These are phyloP conservation scores for Penicillium sp. DNA, from an alignment of 2,329 filamentous ascomycete species.

Conservation along the genomic window DNA sequence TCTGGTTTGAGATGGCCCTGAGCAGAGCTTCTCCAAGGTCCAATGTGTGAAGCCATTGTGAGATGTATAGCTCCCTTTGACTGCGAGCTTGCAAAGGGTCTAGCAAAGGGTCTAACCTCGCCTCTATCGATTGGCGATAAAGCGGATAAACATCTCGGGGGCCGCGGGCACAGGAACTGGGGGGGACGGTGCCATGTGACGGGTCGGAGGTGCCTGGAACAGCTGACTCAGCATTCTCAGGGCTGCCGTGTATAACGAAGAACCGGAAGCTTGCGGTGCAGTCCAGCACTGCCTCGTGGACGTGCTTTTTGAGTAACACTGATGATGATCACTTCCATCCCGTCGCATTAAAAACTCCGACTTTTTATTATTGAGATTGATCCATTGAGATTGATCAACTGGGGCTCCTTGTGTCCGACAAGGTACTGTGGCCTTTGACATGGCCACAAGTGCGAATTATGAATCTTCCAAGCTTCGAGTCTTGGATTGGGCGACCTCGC, in stretches of 20 bases:
- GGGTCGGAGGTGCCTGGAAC: conserved; percentile 1
- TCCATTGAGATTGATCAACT: no score
- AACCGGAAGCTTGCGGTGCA: not conserved
- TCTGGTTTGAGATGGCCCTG: conserved; percentile 32
- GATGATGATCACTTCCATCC: no score
- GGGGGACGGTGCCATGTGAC: no score
- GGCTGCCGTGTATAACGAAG: conserved; percentile 15
- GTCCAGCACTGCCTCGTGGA: not conserved
- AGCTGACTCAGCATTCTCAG: conserved; percentile 21
- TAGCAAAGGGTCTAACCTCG: not conserved
- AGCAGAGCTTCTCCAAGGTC: conserved; percentile 30
- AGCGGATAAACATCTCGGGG: conserved; percentile 1
- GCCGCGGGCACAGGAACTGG: not conserved
- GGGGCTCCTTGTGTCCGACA: no score
- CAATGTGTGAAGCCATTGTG: conserved; percentile 27
- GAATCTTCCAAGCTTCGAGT: no score
- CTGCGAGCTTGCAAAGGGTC: conserved; percentile 1
- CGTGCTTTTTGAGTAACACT: not conserved
- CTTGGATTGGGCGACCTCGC: no score
- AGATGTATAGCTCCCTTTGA: not conserved
- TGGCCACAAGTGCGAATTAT: no score
- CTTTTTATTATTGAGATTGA: no score
- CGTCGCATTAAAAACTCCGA: no score
- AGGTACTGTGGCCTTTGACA: no score
- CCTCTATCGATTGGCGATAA: conserved; percentile 5